These are phyloP conservation scores for Russula compacta DNA, from an alignment of 768 basidiomycete species.

Conservation along the genomic window DNA sequence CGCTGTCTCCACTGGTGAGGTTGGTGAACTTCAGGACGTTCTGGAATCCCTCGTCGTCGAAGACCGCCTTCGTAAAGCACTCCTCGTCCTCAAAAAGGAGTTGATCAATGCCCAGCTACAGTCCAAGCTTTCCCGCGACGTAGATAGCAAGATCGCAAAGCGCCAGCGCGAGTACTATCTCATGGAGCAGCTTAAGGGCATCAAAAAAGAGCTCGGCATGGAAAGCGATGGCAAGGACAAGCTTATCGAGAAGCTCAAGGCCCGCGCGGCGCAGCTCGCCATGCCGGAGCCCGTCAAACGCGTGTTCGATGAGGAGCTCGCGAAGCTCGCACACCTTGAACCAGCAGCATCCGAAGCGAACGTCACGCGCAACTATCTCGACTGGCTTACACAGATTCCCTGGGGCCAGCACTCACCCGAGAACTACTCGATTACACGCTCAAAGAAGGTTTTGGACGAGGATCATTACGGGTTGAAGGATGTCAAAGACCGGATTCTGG, in stretches of 20 bases:
- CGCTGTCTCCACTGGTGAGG: slow-evolving; percentile 89
- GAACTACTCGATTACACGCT: slow-evolving; percentile 82
- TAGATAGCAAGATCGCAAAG: slow-evolving; percentile 91
- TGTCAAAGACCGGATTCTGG: slow-evolving; percentile 88
- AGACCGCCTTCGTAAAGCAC: slow-evolving; percentile 81
- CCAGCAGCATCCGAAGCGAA: slow-evolving; percentile 89
- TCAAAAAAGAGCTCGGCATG: slow-evolving; percentile 95
- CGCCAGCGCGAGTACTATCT: slow-evolving; percentile 91
- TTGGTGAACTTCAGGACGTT: slow-evolving; percentile 86
- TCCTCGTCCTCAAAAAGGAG: slow-evolving; percentile 94
- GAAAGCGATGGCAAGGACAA: slow-evolving; percentile 94
- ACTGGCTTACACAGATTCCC: slow-evolving; percentile 91
- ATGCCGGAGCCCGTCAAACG: slow-evolving; percentile 89
- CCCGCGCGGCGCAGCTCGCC: slow-evolving; percentile 67
- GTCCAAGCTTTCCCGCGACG: slow-evolving; percentile 84
- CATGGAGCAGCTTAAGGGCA: slow-evolving; percentile 94
- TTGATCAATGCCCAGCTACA: slow-evolving; percentile 95
- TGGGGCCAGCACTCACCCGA: slow-evolving; percentile 95
- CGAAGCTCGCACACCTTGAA: slow-evolving; percentile 82
- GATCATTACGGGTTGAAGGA: slow-evolving; percentile 92
- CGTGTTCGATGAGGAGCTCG: slow-evolving; percentile 94
- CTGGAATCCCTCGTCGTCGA: slow-evolving; percentile 80
- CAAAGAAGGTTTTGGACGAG: slow-evolving; percentile 78
- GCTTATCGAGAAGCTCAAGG: slow-evolving; percentile 85
- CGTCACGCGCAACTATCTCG: slow-evolving; percentile 89